Conservation (phyloP, 2,329 filamentous ascomycete genomes). For the Pseudocercospora crystallina region DNA sequence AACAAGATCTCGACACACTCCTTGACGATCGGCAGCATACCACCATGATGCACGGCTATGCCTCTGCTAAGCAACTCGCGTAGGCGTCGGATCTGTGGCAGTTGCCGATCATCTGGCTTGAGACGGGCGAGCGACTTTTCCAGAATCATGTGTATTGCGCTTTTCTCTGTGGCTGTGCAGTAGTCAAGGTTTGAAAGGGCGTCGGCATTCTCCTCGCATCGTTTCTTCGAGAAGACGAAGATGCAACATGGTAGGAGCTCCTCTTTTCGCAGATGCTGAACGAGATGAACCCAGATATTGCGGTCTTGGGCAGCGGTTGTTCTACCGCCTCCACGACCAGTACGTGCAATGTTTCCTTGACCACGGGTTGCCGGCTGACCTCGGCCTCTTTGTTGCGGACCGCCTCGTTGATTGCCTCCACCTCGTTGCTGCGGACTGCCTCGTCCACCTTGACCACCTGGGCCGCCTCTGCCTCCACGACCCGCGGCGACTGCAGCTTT, state of each 20-base stretch:
- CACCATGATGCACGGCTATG: slow-evolving; percentile 94
- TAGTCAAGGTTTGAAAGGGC: slow-evolving; percentile 94
- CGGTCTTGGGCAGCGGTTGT: slow-evolving; percentile 91
- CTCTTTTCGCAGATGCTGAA: slow-evolving; percentile 85
- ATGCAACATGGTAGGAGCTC: slow-evolving; percentile 89
- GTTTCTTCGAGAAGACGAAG: slow-evolving; percentile 97
- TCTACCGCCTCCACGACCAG: slow-evolving; percentile 79
- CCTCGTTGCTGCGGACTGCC: slow-evolving; percentile 50
- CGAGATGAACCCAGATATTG: slow-evolving; percentile 93
- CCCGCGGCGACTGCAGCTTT: slow-evolving; percentile 48
- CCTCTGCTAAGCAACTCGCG: slow-evolving; percentile 82
- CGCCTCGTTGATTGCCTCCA: slow-evolving; percentile 46
- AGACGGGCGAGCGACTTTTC: slow-evolving; percentile 90
- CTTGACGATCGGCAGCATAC: slow-evolving; percentile 92
- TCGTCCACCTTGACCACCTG: slow-evolving; percentile 52
- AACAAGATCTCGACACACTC: slow-evolving; percentile 97
- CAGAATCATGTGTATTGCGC: slow-evolving; percentile 94
- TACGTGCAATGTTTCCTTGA: slow-evolving; percentile 83
- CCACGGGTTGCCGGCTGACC: slow-evolving; percentile 57
- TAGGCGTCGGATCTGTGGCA: slow-evolving; percentile 90
- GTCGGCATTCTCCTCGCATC: slow-evolving; percentile 95
- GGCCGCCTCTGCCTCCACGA: slow-evolving; percentile 53
- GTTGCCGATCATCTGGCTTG: slow-evolving; percentile 80
- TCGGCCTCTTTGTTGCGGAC: slow-evolving; percentile 54
- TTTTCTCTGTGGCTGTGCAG: slow-evolving; percentile 90